Evolutionary conservation across 371 early-diverging fungal genomes (phyloP), one percentile per base, ranked within the genome.

Genomic region (Zopfochytrium polystomum): DNA sequence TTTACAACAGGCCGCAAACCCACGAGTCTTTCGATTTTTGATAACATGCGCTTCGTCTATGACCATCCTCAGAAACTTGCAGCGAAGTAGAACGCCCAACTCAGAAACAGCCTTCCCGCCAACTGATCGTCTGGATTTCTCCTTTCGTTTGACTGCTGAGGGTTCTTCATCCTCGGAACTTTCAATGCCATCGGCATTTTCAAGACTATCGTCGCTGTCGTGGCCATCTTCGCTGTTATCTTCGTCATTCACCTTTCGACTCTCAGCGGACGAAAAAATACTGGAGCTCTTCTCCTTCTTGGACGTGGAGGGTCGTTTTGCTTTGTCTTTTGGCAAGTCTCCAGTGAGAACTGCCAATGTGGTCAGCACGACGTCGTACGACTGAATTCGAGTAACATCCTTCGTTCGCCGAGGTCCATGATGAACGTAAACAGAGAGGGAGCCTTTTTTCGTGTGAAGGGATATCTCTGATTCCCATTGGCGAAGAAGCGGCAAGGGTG

Each of bases 21-120:
- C 48, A n/a, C 54, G 31, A 15, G 67, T 70, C 23, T 47, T 46
- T 23, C 68, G 57, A 57, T 75, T 75, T 46, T 72, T 75, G 62
- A 75, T 75, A 5, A 42, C 57, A 13, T 75, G 76, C 18, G 76
- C 76, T 51, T 75, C 76, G 53, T 75, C 75, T 30, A 60, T 29
- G 33, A 63, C 52, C 13, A 70, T 52, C 1, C 63, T 30, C 26
- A 32, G 35, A 20, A 54, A 52, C 23, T 44, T 23, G 18, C 13
- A 26, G 3, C 60, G 20, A 29, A 27, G 31, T 30, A 68, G 25
- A 27, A 20, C 50, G 20, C 51, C 60, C 29, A 27, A 18, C 29
- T 29, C 26, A 23, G 7, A 13, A 25, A 29, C 55, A 23, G 32
- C 45, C 3, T 49, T 29, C 11, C 25, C 25, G 2, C 23, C 27